phyloP scores from a whole-genome alignment of 192 early-diverging fungal genomes.

The Rhizophagus clarus region DNA sequence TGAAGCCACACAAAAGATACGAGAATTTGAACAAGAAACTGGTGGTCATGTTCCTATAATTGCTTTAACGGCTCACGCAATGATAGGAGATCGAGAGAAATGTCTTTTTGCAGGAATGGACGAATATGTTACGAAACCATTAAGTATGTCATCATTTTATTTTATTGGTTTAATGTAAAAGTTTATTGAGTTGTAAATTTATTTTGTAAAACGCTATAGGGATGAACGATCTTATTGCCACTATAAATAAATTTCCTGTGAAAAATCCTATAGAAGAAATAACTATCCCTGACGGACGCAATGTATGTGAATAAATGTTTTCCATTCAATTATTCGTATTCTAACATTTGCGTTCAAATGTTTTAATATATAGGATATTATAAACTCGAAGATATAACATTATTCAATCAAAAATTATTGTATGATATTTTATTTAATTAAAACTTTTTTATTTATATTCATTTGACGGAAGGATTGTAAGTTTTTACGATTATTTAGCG shows the following conservation, averaged over 20 bases:
- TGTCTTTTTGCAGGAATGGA: slow-evolving; percentile 86
- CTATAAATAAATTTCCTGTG: slow-evolving; percentile 67
- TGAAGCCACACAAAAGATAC: slow-evolving; percentile 81
- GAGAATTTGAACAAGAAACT: slow-evolving; percentile 59
- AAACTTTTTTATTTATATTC: too few relatives aligned
- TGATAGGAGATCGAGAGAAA: slow-evolving; percentile 87
- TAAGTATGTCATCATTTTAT: slow-evolving; percentile 31
- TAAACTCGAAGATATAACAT: neutral
- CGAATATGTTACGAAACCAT: slow-evolving; percentile 72
- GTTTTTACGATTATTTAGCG: too few relatives aligned
- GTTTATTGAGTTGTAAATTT: neutral
- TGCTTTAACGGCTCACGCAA: slow-evolving; percentile 87
- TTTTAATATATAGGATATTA: neutral
- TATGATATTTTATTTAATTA: too few relatives aligned
- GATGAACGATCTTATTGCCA: slow-evolving; percentile 64
- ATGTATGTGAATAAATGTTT: neutral
- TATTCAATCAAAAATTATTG: too few relatives aligned
- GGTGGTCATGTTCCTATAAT: slow-evolving; percentile 71
- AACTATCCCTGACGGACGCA: neutral
- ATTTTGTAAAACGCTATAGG: slow-evolving; percentile 31
- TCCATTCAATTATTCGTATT: neutral
- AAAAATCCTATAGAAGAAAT: slow-evolving; percentile 33
- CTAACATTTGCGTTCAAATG: neutral
- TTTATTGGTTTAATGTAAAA: neutral
- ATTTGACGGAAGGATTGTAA: too few relatives aligned